Base-by-base conservation (phyloP, 2,329 filamentous ascomycete species). In the Microsporum audouinii region DNA sequence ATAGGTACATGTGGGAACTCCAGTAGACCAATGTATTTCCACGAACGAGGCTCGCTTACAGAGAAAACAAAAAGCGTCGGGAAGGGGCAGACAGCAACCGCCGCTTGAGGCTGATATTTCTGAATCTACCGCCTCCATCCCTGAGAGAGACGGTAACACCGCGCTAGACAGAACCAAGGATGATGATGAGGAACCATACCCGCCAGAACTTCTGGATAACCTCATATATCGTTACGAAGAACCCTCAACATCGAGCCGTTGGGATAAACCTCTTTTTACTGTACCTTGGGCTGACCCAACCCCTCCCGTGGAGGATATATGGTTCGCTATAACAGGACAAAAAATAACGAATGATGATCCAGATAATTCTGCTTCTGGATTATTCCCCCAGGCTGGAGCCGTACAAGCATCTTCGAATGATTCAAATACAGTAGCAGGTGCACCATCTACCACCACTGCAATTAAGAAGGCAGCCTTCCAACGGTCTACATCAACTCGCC, bases 181-280 rank as follows among this genome's bases (percentile, higher is more conserved):
- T 33, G 65, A 68, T 39, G 43, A 61, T 8, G 72, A 74, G 64
- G 71, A 74, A 66, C 68, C 66, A 2, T 85, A 86, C 66, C 76
- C 77, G 0, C 69, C 79, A 3, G 80, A 82, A 14, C 78, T 84
- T 59, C 83, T 86, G 66, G 78, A 83, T 64, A 86, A 86, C 67
- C 79, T 87, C 49, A 79, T 85, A 66, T 86, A 84, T 72, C 78
- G 84, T 62, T 86, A 85, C 69, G 84, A 87, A 73, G 84, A 86
- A 72, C 84, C 84, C n/a, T 84, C 82, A 68, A 83, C 81, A 41
- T 82, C 85, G 77, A 83, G 77, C 56, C 78, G 84, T 58, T 87
- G 84, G 84, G 84, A 87, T 69, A 83, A 82, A 56, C 84, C 84
- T 0, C 78, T 86, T 23, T 87, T 86, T 74, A 84, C 82, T 7